Evolutionary conservation across 2,329 filamentous ascomycete genomes (phyloP).

Genomic region (Colletotrichum tabaci): DNA sequence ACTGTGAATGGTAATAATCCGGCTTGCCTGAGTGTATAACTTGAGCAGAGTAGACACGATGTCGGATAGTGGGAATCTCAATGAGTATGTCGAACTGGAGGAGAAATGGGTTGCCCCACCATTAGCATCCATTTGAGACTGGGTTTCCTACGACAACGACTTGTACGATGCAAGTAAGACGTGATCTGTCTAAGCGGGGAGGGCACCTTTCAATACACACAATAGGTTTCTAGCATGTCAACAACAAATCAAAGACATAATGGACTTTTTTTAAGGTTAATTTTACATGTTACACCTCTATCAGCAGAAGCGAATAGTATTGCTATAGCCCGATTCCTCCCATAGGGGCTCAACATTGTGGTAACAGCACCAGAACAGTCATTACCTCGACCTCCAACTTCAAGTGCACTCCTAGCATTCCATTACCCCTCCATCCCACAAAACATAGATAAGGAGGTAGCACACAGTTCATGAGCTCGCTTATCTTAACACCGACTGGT

Average conservation of each 20-base stretch:
- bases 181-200: conserved; percentile 13
- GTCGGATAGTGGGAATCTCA: background rate
- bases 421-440: conserved; percentile 11
- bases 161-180: conserved; percentile 16
- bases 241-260: background rate
- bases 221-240: background rate
- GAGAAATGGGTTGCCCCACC: conserved; percentile 23
- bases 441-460: background rate
- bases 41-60: background rate
- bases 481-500: background rate
- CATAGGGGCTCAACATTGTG: background rate
- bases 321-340: no score
- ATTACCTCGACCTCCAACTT: background rate
- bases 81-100: conserved; percentile 8
- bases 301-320: background rate
- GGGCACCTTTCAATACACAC: background rate
- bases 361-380: background rate
- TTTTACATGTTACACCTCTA: no score
- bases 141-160: conserved; percentile 1
- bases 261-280: background rate
- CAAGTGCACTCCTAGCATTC: background rate
- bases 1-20: background rate
- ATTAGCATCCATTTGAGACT: conserved; percentile 2
- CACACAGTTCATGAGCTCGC: background rate
- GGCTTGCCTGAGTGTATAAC: background rate